These are phyloP conservation scores for Aspergillus quadricinctus DNA, from an alignment of 2,329 filamentous ascomycete species.

Conservation along the genomic window DNA sequence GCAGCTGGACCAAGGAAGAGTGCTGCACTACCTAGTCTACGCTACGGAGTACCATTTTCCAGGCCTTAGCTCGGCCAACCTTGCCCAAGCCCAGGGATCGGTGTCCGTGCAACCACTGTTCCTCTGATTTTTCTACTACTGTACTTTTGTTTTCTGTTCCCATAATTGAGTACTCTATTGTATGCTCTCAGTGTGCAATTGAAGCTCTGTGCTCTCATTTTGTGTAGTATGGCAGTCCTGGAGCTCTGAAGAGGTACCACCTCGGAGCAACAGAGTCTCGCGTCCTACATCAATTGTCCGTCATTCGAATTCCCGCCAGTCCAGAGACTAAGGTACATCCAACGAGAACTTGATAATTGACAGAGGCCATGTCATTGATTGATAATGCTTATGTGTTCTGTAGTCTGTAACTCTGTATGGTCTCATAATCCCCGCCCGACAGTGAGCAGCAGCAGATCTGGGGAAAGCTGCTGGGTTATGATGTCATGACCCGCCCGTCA, in stretches of 20 bases:
- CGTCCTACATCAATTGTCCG: background rate
- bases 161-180: too few species aligned
- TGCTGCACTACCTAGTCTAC: too few species aligned
- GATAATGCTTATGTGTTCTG: background rate
- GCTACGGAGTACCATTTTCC: background rate
- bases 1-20: background rate
- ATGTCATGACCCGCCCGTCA: slow-evolving; percentile 5
- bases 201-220: background rate
- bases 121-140: background rate
- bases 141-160: too few species aligned
- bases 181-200: background rate
- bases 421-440: background rate
- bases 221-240: background rate
- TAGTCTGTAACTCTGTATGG: too few species aligned
- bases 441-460: slow-evolving; percentile 2
- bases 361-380: background rate
- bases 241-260: background rate
- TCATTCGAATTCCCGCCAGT: background rate
- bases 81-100: background rate
- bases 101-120: background rate
- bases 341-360: background rate
- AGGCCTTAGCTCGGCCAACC: background rate
- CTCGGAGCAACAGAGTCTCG: background rate
- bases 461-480: slow-evolving; percentile 9
- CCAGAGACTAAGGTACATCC: background rate